phyloP scores from a whole-genome alignment of 306 rosid species.

The Acacia acuminata region DNA sequence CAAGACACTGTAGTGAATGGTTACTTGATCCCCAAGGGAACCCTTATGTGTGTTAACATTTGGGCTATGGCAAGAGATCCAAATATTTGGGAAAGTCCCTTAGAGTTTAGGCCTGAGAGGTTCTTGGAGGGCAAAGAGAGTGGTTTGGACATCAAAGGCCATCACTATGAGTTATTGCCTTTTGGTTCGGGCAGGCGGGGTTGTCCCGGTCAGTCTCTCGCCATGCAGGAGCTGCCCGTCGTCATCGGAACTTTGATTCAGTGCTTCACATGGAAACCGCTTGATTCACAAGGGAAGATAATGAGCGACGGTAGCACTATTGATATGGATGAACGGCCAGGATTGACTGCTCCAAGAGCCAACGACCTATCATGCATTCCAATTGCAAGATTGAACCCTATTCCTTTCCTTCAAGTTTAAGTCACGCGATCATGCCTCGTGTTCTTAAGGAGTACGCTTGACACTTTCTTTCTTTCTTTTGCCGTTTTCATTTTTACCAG shows the following conservation, averaged over 20 bases:
- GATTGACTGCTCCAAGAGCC: slow-evolving; percentile 53
- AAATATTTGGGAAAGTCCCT: slow-evolving; percentile 38
- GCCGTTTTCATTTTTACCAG: neutral
- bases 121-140: slow-evolving; percentile 24
- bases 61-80: slow-evolving; percentile 63
- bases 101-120: slow-evolving; percentile 42
- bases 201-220: slow-evolving; percentile 53
- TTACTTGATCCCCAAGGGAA: slow-evolving; percentile 35
- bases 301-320: neutral
- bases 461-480: neutral
- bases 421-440: neutral
- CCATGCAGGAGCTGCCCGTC: slow-evolving; percentile 44
- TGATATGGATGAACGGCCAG: slow-evolving; percentile 50
- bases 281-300: neutral
- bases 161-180: slow-evolving; percentile 41
- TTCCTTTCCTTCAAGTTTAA: slow-evolving; percentile 8
- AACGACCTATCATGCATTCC: slow-evolving; percentile 45
- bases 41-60: slow-evolving; percentile 32
- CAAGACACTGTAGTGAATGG: slow-evolving; percentile 33
- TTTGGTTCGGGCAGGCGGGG: slow-evolving; percentile 64
- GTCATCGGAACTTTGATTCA: slow-evolving; percentile 46
- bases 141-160: slow-evolving; percentile 29
- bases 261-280: slow-evolving; percentile 53
- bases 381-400: slow-evolving; percentile 32
- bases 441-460: too few species aligned